These are phyloP conservation scores for Fusarium sp. DNA, from an alignment of 2,329 filamentous ascomycete species.

Conservation along the genomic window DNA sequence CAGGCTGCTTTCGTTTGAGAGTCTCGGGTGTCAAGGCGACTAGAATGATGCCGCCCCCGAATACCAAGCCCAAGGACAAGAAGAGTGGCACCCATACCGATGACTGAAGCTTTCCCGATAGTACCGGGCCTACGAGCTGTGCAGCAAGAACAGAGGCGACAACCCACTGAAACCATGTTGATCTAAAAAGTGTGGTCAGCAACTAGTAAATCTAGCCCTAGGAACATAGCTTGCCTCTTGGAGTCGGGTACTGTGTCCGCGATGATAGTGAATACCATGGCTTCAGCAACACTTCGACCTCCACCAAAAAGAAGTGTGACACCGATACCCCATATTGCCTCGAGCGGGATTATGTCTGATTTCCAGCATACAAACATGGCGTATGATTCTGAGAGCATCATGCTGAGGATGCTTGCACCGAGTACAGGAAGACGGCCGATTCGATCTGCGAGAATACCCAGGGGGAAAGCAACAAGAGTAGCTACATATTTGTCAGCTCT, in stretches of 20 bases:
- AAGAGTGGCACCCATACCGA: constrained; percentile 42
- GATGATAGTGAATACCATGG: constrained; percentile 47
- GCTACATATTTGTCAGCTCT: constrained; percentile 24
- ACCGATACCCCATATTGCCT: constrained; percentile 45
- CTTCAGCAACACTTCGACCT: constrained; percentile 44
- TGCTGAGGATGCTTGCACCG: constrained; percentile 39
- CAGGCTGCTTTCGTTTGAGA: constrained; percentile 4
- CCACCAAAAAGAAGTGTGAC: constrained; percentile 43
- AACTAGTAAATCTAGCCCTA: background rate
- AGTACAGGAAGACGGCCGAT: constrained; percentile 45
- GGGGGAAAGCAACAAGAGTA: constrained; percentile 38
- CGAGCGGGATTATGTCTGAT: constrained; percentile 35
- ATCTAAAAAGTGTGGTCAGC: constrained; percentile 15
- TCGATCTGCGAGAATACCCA: constrained; percentile 42
- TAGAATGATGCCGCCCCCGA: constrained; percentile 30
- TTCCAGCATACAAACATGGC: constrained; percentile 38
- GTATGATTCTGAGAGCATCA: constrained; percentile 42
- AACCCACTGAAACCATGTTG: constrained; percentile 45
- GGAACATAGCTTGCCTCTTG: constrained; percentile 26
- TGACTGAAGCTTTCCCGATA: constrained; percentile 28
- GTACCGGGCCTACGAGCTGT: constrained; percentile 36
- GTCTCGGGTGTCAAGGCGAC: constrained; percentile 42
- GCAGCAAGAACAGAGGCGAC: constrained; percentile 39
- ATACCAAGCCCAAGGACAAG: constrained; percentile 37
- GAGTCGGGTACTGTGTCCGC: constrained; percentile 33